These are phyloP conservation scores for Neurospora sp. DNA, from an alignment of 495 filamentous ascomycete species.

Conservation along the genomic window DNA sequence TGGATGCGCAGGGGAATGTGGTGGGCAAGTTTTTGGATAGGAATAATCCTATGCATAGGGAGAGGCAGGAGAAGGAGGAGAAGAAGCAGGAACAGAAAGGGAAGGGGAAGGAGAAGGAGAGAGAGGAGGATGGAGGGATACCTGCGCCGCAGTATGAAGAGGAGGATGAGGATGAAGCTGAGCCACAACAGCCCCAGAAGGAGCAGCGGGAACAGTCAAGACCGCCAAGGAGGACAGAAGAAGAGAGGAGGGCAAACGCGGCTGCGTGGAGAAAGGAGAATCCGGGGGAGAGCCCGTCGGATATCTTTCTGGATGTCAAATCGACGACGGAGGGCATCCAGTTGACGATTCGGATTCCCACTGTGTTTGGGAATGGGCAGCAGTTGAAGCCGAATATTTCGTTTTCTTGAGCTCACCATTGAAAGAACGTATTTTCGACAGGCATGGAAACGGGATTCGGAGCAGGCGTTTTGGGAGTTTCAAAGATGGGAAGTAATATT, in stretches of 20 bases:
- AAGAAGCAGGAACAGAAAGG: not conserved
- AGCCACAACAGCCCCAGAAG: not conserved
- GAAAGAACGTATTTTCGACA: not conserved
- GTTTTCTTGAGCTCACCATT: constrained; percentile 14
- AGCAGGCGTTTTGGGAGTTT: not conserved
- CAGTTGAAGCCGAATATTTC: constrained; percentile 22
- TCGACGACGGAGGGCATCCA: constrained; percentile 42
- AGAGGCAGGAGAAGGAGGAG: constrained; percentile 1
- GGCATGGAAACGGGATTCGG: not conserved
- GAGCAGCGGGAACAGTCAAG: constrained; percentile 4
- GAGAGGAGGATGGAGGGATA: not conserved
- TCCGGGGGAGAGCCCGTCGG: constrained; percentile 34
- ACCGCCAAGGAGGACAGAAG: constrained; percentile 14
- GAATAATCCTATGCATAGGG: constrained; percentile 19
- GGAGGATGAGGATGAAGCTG: not conserved
- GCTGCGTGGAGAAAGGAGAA: constrained; percentile 28
- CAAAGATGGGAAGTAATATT: not conserved
- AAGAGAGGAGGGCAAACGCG: constrained; percentile 28
- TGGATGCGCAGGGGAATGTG: constrained; percentile 30
- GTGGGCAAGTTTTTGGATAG: constrained; percentile 36
- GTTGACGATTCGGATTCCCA: constrained; percentile 40
- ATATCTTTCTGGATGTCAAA: constrained; percentile 43
- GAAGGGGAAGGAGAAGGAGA: not conserved
- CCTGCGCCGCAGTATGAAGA: constrained; percentile 10
- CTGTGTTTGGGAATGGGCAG: constrained; percentile 29